These are phyloP conservation scores for Gracilariopsis chorda DNA, from an alignment of 23 red algal genomes.

Conservation along the genomic window DNA sequence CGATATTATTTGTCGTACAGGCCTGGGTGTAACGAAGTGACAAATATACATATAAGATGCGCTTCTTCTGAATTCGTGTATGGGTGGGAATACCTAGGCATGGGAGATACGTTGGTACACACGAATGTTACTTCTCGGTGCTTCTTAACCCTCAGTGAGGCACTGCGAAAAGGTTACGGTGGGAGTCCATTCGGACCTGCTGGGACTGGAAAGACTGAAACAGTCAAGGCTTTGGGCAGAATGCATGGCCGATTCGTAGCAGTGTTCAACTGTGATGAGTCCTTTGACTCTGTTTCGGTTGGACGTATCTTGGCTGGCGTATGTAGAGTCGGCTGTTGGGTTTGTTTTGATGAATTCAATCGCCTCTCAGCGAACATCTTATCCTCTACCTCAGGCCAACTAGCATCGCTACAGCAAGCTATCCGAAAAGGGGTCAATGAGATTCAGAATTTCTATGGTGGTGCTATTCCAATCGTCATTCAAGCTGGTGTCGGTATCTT, in stretches of 20 bases:
- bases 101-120: conserved; percentile 59
- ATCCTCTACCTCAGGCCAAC: conserved; percentile 67
- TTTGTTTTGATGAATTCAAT: conserved; percentile 85
- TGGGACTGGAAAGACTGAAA: conserved; percentile 77
- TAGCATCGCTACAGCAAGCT: conserved; percentile 36
- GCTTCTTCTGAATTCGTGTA: conserved; percentile 20
- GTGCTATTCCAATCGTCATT: conserved; percentile 17
- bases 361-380: conserved; percentile 55
- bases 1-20: neutral
- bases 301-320: conserved; percentile 71
- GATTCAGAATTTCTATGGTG: conserved; percentile 49
- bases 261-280: conserved; percentile 79
- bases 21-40: neutral
- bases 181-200: conserved; percentile 69
- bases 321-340: conserved; percentile 52
- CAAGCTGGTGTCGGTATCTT: conserved; percentile 38
- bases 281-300: conserved; percentile 70
- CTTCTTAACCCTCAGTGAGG: conserved; percentile 46
- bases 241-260: conserved; percentile 54
- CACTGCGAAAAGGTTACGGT: conserved; percentile 36
- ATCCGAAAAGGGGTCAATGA: conserved; percentile 21
- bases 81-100: conserved; percentile 78
- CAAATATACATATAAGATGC: neutral
- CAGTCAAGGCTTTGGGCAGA: conserved; percentile 67
- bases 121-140: conserved; percentile 57